Base-by-base conservation (phyloP, 768 basidiomycete genomes). In the Termitomyces sp. region DNA sequence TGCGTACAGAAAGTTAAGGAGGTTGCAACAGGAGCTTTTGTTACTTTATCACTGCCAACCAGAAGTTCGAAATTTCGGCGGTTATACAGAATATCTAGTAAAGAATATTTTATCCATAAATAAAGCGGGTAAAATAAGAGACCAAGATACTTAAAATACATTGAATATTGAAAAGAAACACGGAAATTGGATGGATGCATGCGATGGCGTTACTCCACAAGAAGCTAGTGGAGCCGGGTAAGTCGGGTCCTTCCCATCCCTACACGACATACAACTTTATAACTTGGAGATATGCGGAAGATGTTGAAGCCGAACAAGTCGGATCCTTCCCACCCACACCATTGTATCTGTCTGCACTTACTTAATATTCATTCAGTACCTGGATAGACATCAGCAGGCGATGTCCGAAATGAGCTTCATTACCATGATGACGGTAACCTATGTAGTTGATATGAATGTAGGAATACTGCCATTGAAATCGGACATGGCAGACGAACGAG, bases 391-490 rank as follows among this genome's bases (percentile, higher is more conserved):
- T 14, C 52, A 42, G 33, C 2, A 4, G 32, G 12, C 12, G 43
- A 44, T 22, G 6, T 43, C 14, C 8, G 18, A 8, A 43, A 43
- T 20, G 3, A 9, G 35, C 18, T 16, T 28, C 1, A 36, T 64
- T 35, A 77, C 81, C 81, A 57, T 82, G 80, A 57, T 83, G 82
- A 56, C 73, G 75, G 65, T 83, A 83, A 5, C 80, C 8, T 82
- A 60, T 2, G 63, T 62, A 3, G 61, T 74, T 0, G 80, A 77
- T 33, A 82, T 78, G 47, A 81, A 74, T 0, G 80, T 82, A 1
- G 81, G 78, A 10, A 81, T 79, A 9, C 82, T 82, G 56, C 0
- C 3, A 8, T 30, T 12, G 7, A 8, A n/a, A 14, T 28, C 14
- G 42, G 45, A 58, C n/a, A 12, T n/a, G n/a, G n/a, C 26, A 22